Evolutionary conservation across 768 basidiomycete genomes (phyloP), one percentile per base, ranked within the genome.

Genomic region (Lepiota brunneoincarnata): DNA sequence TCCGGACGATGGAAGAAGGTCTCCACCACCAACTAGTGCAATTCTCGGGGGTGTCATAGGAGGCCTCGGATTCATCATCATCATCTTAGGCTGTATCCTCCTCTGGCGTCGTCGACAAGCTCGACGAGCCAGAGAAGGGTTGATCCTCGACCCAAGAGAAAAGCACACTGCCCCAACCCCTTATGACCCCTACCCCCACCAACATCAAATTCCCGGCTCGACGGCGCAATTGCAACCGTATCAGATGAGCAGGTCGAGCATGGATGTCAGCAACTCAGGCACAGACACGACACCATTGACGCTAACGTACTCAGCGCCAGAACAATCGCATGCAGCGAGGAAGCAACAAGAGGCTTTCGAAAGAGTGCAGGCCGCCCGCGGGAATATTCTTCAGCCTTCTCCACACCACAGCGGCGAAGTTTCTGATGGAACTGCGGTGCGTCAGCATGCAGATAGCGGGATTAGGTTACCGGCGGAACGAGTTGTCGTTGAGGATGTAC

Each of bases 21-120:
- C 48, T 39, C 48, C 34, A 48, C 39, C 37, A 51, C 58, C 7
- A 24, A 43, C 51, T 15, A 64, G 62, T 15, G 53, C 61, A 9
- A 61, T 67, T 23, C 57, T 57, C 3, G 64, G 64, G 2, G 62
- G 59, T 18, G 59, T 64, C 10, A 23, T 65, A 35, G 64, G 64
- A 2, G 66, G 57, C 4, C 38, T 64, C 7, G 58, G 51, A 2
- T 37, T 66, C 14, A 54, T 64, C 44, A 21, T 54, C 12, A 43
- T 62, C 15, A 34, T 57, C 12, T 17, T 56, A 4, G 15, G 51
- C 14, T 50, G 52, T 0, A 53, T 61, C 44, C 41, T 61, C 24
- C 44, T 52, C 20, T 36, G 59, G 39, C 54, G 62, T 14, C 57
- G 59, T n/a, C 58, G 60, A 47, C n/a, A 34, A n/a, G n/a, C n/a